Base-by-base conservation (phyloP, 2,329 filamentous ascomycete genomes). In the Penicillium sp. region DNA sequence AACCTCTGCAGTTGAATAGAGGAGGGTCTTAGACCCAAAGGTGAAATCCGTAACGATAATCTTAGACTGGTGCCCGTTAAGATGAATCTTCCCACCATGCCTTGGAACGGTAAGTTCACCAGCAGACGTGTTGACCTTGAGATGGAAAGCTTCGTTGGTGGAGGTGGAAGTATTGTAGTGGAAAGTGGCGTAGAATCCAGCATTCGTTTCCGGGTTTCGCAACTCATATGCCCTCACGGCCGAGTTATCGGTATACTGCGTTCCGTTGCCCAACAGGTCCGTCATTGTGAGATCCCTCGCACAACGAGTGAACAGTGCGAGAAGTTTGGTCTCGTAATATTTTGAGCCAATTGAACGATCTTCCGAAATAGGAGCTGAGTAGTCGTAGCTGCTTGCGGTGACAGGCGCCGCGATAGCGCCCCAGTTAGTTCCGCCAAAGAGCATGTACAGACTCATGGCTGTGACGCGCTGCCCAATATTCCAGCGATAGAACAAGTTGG, bases 361-460 rank as follows among this genome's bases (percentile, higher is more conserved):
- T 62, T 85, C 82, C 1, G 79, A 80, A 15, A 86, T 82, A 0
- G 84, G 83, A 4, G 82, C 80, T 5, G 80, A 83, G 64, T 86
- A 86, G 63, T 86, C 84, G 58, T 86, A 86, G 29, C 81, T 84
- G 3, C 80, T 82, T 1, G 78, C 82, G 28, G 83, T 82, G 1
- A 81, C 78, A 0, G 84, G 82, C 4, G 78, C 77, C 12, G 82
- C 79, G 28, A 84, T 70, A 44, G 79, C 79, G 5, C 83, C 84
- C 83, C 82, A 86, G 56, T 82, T 85, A 0, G 84, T 86, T 2
- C 84, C 84, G 4, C 84, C 84, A 47, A 79, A 87, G 47, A 84
- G 70, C 83, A 87, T 86, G 64, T 87, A 87, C 2, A 87, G 66
- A 28, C 78, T 84, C 49, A 85, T 77, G 0, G 81, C 81, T 0